Percentiles rank a stretch among this genome's conserved stretches.
Evolutionary conservation across 2,329 filamentous ascomycete species (phyloP).

Genomic region (Monosporascus sp.): DNA sequence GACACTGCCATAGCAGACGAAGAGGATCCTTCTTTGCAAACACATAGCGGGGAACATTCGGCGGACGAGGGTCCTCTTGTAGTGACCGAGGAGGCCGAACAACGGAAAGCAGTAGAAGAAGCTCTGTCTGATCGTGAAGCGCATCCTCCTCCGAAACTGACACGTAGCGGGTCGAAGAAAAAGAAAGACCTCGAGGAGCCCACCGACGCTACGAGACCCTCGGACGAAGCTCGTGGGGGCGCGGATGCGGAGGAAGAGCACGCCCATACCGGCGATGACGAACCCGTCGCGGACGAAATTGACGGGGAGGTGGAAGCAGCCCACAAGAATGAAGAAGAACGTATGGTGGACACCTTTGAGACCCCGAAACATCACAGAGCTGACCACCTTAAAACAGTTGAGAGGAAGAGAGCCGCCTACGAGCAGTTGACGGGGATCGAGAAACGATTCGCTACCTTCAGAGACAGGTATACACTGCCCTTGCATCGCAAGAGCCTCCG

Average conservation of each 20-base stretch:
- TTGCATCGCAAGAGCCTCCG: too few species aligned
- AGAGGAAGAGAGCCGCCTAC: conserved; percentile 73
- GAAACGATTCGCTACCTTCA: conserved; percentile 79
- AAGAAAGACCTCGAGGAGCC: conserved; percentile 21
- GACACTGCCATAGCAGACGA: conserved; percentile 29
- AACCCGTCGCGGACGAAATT: conserved; percentile 47
- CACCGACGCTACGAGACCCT: conserved; percentile 11
- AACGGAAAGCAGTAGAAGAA: conserved; percentile 14
- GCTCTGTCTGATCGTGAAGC: conserved; percentile 16
- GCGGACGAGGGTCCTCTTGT: conserved; percentile 22
- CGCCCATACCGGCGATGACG: conserved; percentile 47
- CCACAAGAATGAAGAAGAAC: conserved; percentile 59
- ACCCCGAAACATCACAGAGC: conserved; percentile 9
- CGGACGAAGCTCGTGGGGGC: conserved; percentile 27
- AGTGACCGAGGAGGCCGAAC: conserved; percentile 14
- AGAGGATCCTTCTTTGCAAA: conserved; percentile 24
- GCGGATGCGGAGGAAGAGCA: conserved; percentile 34
- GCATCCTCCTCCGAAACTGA: conserved; percentile 21
- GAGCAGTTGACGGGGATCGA: conserved; percentile 77
- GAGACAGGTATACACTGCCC: conserved; percentile 58
- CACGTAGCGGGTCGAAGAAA: conserved; percentile 30
- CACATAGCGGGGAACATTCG: conserved; percentile 26
- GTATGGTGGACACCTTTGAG: conserved; percentile 34
- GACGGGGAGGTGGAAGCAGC: conserved; percentile 56
- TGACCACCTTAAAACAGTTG: conserved; percentile 48